Base-by-base conservation (phyloP, 2,329 filamentous ascomycete species). In the Pseudogymnoascus destructans region DNA sequence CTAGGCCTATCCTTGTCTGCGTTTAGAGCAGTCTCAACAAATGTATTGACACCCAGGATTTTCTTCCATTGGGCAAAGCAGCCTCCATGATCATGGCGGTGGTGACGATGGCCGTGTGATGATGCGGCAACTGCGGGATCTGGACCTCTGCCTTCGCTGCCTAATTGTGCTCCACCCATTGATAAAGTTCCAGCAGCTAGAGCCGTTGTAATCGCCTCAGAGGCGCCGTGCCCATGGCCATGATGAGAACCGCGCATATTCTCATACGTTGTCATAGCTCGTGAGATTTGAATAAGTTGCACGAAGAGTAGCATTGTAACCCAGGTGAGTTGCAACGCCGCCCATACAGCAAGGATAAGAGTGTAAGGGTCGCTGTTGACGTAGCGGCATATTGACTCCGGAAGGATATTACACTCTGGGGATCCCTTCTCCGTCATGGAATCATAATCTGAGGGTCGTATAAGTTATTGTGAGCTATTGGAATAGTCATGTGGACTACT, bases 291-390 rank as follows among this genome's bases (percentile, higher is more conserved):
- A 56, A 96, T 79, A 57, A 96, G 83, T 70, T 98, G 95, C 4
- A 97, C 95, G 63, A 90, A 86, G 60, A 96, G 79, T 32, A 98
- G 83, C 91, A 98, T 97, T n/a, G 86, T 85, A 2, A 97, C 89
- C 93, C 93, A 98, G 17, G 89, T 86, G 30, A 96, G 79, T 71
- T 98, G 95, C 42, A 96, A 75, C 1, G 80, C 79, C 5, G 80
- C 80, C 93, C 93, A 98, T 25, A 88, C 73, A 10, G 81, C 80
- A 17, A 95, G 77, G 9, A 95, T 75, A 23, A 95, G 79, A 1
- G 88, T 92, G 70, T 92, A 95, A 0, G 89, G 78, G 68, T 97
- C 92, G 56, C 85, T 82, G 66, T 88, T 87, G 64, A 95, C 75
- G 36, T 89, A 75, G 52, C 79, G 77, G 76, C 93, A 98, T 7